phyloP scores from a whole-genome alignment of 768 basidiomycete species.

The Agrocybe praecox region DNA sequence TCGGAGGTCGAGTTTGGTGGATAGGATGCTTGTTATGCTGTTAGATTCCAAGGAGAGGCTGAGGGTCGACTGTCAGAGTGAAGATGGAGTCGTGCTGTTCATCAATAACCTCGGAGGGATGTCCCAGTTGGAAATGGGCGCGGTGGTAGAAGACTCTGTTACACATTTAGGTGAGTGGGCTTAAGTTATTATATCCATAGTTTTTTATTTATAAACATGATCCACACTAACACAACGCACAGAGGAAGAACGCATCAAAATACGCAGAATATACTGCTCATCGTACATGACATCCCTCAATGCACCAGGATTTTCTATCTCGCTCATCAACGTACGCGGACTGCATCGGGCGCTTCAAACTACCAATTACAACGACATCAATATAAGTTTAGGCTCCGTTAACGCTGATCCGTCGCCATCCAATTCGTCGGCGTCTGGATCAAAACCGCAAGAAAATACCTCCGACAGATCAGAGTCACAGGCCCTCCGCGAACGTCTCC shows the following conservation, averaged over 20 bases:
- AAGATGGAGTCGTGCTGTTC: slow-evolving; percentile 48
- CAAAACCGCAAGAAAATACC: too few relatives aligned
- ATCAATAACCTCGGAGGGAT: slow-evolving; percentile 60
- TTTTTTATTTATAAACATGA: neutral
- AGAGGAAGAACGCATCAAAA: slow-evolving; percentile 34
- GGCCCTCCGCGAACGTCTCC: neutral
- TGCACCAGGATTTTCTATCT: slow-evolving; percentile 60
- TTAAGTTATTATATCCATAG: neutral
- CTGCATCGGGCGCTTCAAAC: neutral
- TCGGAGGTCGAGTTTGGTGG: too few relatives aligned
- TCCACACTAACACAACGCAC: too few relatives aligned
- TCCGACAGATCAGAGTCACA: too few relatives aligned
- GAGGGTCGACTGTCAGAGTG: slow-evolving; percentile 36
- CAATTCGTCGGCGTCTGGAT: neutral
- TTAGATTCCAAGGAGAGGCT: slow-evolving; percentile 20
- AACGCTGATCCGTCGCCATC: too few relatives aligned
- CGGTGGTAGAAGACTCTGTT: slow-evolving; percentile 44
- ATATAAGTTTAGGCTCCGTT: too few relatives aligned
- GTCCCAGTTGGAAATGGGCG: slow-evolving; percentile 54
- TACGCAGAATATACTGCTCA: slow-evolving; percentile 45
- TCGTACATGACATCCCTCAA: slow-evolving; percentile 63
- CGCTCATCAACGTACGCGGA: slow-evolving; percentile 48
- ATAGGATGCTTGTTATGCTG: slow-evolving; percentile 45
- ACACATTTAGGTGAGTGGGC: slow-evolving; percentile 42
- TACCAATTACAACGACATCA: slow-evolving; percentile 15